Evolutionary conservation across 1,139 yeast genomes (phyloP).

Genomic region (Saccharomyces hybrid): DNA sequence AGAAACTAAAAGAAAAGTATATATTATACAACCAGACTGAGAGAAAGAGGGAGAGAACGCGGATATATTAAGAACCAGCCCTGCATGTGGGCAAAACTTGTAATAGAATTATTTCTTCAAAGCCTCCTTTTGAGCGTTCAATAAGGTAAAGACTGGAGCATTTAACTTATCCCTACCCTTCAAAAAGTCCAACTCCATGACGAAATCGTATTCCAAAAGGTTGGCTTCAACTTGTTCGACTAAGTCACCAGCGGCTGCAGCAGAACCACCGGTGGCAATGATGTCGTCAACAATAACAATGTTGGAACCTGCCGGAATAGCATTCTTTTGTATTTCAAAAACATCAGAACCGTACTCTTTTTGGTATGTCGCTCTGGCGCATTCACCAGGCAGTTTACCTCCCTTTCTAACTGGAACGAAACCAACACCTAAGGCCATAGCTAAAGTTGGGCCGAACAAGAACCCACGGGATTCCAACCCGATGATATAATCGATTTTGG

Average conservation of each 20-base stretch:
- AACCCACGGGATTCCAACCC: constrained; percentile 98
- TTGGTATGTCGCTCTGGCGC: constrained; percentile 61
- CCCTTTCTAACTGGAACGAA: constrained; percentile 92
- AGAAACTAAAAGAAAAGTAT: not conserved
- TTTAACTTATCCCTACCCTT: constrained; percentile 85
- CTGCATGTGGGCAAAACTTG: not conserved
- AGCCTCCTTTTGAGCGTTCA: constrained; percentile 56
- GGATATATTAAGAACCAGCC: not conserved
- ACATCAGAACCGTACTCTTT: constrained; percentile 91
- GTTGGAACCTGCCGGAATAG: constrained; percentile 71
- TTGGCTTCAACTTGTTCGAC: constrained; percentile 60
- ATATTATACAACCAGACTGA: not conserved
- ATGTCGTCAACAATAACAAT: constrained; percentile 91
- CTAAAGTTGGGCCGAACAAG: constrained; percentile 90
- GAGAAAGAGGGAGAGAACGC: not conserved
- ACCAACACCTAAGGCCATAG: constrained; percentile 80
- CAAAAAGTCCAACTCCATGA: constrained; percentile 90
- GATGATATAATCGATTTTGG: constrained; percentile 77
- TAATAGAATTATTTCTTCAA: constrained; percentile 1
- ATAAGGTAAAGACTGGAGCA: constrained; percentile 80
- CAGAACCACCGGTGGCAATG: constrained; percentile 97
- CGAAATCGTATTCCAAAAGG: constrained; percentile 73
- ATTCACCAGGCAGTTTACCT: constrained; percentile 90
- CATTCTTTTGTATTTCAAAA: constrained; percentile 81
- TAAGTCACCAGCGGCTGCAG: constrained; percentile 86